Base-by-base conservation (phyloP, 2,329 filamentous ascomycete genomes). In the Metarhizium guizhouense region DNA sequence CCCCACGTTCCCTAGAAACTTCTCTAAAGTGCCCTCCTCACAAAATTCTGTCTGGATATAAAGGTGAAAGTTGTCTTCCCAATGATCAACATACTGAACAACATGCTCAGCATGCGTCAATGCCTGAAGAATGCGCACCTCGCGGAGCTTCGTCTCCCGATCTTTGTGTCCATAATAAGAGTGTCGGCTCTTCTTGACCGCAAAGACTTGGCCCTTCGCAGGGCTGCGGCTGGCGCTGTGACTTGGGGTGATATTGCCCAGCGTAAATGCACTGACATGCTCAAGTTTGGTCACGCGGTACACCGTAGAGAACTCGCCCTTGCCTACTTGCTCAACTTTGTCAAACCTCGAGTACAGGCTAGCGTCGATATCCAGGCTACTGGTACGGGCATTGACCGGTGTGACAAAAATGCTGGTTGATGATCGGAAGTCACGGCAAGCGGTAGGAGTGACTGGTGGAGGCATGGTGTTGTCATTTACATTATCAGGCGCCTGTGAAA, bases 31-130 rank as follows among this genome's bases (percentile, higher is more conserved):
- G 16, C 94, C 94, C 68, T 96, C 90, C 68, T 96, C 92, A 66
- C 94, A 99, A 68, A 86, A 97, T 67, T 99, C 94, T 0, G 93
- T 97, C 74, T 97, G 93, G 58, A 99, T 97, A 74, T 96, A 99
- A 10, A 99, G 81, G 66, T 93, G 85, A 56, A 82, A 82, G 62
- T 89, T 84, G 58, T 87, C 80, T 71, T 96, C 93, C 94, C 94
- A 99, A 67, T 85, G 86, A 64, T 95, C 85, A 54, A 91, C 78
- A 62, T 93, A 88, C 59, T 88, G 84, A 53, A 99, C 78, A 54
- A 97, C 82, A 69, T 99, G 92, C 65, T 95, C 90, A 55, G 87
- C 85, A 56, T 88, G 84, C 53, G 82, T 83, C 47, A 99, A 76
- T n/a, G 84, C 79, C 64, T 87, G 85, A 50, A 99, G 77, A 20